Base-by-base conservation (phyloP, 1,139 yeast genomes). In the Schizosaccharomyces versatilis region DNA sequence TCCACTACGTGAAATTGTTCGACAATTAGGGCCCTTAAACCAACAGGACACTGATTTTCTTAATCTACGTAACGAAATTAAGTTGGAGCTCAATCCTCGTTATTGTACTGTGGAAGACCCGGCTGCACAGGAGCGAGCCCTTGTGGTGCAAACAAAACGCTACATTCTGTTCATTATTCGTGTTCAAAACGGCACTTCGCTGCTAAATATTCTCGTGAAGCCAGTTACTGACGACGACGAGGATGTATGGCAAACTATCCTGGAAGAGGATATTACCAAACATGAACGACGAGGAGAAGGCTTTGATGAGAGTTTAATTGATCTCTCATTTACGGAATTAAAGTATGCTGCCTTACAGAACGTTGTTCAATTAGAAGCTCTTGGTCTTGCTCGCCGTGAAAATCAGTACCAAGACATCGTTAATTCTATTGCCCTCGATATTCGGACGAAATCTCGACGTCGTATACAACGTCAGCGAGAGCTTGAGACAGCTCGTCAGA, bases 351-450 rank as follows among this genome's bases (percentile, higher is more conserved):
- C 95, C 0, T 69, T 93, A 54, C 90, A 83, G 61, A 76, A 81
- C 54, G 73, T 90, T 2, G 71, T 86, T 55, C 84, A 85, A 61
- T 70, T 90, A 55, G 97, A 88, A 64, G 66, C 75, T 1, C 69
- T 77, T 65, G 90, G 88, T 1, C 69, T 74, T 53, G 73, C 86
- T 10, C 71, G 81, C 2, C 73, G 94, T 57, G 70, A 73, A 19
- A 78, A 84, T 64, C 79, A 83, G 39, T 85, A 81, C 66, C 98
- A 90, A 65, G 80, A 76, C 32, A 66, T 90, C 36, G 69, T 90
- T 57, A 86, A 86, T 64, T 85, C 83, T 59, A 81, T 90, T 59
- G 95, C 95, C 0, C 69, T 75, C 55, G 96, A 93, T 61, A 85
- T 90, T 61, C 79, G 80, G 63, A 78, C 84, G 47, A 86, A 86